phyloP scores from a whole-genome alignment of 768 basidiomycete genomes.

The Cyathus striatus region DNA sequence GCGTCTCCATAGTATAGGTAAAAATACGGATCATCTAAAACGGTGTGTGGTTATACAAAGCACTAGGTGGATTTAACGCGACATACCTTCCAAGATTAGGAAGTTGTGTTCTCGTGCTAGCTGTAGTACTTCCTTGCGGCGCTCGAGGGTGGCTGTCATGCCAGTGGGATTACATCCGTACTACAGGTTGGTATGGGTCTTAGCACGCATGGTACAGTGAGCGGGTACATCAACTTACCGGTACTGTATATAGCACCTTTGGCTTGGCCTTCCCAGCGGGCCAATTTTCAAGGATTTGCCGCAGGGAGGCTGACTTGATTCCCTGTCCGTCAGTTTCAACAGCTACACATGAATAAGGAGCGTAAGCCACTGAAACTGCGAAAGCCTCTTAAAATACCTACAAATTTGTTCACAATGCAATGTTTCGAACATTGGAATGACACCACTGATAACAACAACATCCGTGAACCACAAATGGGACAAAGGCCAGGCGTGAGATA shows the following conservation, averaged over 20 bases:
- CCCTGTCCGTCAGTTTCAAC: slow-evolving; percentile 75
- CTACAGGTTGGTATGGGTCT: no score
- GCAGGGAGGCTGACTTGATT: slow-evolving; percentile 53
- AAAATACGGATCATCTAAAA: slow-evolving; percentile 76
- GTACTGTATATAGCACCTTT: slow-evolving; percentile 77
- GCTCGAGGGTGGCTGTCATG: slow-evolving; percentile 63
- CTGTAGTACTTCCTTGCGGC: slow-evolving; percentile 66
- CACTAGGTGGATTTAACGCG: neutral
- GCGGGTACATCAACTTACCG: slow-evolving; percentile 36
- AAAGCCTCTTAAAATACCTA: slow-evolving; percentile 17
- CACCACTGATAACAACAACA: slow-evolving; percentile 52
- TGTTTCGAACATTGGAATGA: slow-evolving; percentile 58
- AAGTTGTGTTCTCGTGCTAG: slow-evolving; percentile 72
- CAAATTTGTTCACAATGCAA: slow-evolving; percentile 58
- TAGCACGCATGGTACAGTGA: slow-evolving; percentile 1
- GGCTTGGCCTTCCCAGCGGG: slow-evolving; percentile 66
- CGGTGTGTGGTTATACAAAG: neutral
- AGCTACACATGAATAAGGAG: slow-evolving; percentile 39
- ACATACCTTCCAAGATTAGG: slow-evolving; percentile 78
- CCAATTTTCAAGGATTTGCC: slow-evolving; percentile 69
- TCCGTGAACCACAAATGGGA: no score
- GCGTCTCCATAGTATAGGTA: slow-evolving; percentile 69
- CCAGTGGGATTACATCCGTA: slow-evolving; percentile 89
- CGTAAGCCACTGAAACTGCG: slow-evolving; percentile 4
- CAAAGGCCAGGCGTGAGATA: slow-evolving; percentile 8